phyloP scores from a whole-genome alignment of 768 basidiomycete species.

The Crassisporium funariophilum region DNA sequence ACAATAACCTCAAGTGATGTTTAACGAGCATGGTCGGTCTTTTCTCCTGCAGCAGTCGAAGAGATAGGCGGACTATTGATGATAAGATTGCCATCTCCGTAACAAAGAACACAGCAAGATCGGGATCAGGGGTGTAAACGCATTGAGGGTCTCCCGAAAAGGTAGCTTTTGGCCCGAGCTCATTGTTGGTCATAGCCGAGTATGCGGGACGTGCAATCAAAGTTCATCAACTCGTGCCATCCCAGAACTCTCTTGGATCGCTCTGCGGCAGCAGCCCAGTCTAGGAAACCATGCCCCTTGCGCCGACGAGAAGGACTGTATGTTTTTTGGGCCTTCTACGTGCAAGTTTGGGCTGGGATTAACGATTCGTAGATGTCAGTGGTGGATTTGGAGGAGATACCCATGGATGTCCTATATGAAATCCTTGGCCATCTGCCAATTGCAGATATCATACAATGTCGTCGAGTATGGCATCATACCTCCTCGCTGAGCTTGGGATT shows the following conservation, averaged over 20 bases:
- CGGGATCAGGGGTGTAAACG: too few relatives aligned
- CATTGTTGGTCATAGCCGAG: slow-evolving; percentile 15
- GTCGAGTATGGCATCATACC: slow-evolving; percentile 15
- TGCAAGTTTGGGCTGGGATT: background rate
- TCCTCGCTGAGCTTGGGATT: background rate
- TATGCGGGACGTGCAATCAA: too few relatives aligned
- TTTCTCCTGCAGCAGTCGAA: too few relatives aligned
- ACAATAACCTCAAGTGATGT: too few relatives aligned
- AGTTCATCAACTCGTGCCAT: slow-evolving; percentile 2
- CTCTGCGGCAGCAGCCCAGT: too few relatives aligned
- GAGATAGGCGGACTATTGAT: too few relatives aligned
- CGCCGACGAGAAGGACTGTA: background rate
- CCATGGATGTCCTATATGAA: slow-evolving; percentile 23
- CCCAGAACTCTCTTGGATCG: background rate
- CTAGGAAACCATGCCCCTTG: background rate
- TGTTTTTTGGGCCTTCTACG: background rate
- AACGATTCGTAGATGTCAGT: background rate
- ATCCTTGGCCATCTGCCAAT: slow-evolving; percentile 20
- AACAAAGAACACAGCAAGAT: too few relatives aligned
- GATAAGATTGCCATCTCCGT: too few relatives aligned
- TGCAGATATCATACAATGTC: slow-evolving; percentile 19
- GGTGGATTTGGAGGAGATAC: slow-evolving; percentile 9
- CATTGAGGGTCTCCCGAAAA: slow-evolving; percentile 6
- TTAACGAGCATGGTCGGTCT: too few relatives aligned
- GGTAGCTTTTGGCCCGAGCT: slow-evolving; percentile 5